Evolutionary conservation across 768 basidiomycete species (phyloP), one percentile per base, ranked within the genome.

Genomic region (Russula emetica): DNA sequence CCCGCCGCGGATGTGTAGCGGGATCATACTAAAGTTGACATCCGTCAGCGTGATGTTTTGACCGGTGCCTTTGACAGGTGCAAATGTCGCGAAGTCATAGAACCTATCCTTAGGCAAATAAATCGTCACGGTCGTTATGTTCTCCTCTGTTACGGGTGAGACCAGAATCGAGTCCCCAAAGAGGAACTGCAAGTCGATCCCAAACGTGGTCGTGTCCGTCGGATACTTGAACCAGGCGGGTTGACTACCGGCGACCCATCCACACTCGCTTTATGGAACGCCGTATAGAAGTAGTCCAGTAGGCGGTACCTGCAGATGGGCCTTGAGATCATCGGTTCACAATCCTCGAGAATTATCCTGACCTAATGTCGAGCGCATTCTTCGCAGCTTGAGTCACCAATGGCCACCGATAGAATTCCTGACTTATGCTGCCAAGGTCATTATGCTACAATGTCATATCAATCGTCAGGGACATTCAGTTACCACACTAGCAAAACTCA

Each of bases 351-450:
- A 53, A 14, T 22, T 28, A 40, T 6, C 71, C 78, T n/a, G 61
- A 85, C 83, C 87, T 78, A 55, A 84, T 85, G 66, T 83, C 80
- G 54, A 88, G 73, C 0, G 78, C 85, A 60, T 82, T 83, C 68
- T 78, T 80, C 0, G 86, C 85, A 5, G 86, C 85, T 63, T 79
- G 72, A 1, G 85, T 77, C 24, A 83, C 83, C 16, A 72, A 74
- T 0, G 80, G 76, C 85, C 85, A 89, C 30, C 79, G 74, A 69
- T 87, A 88, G 72, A 87, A 88, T 67, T 88, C 87, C 72, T 89
- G 87, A 58, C 79, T 78, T 57, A 76, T 83, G 0, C 78, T 74
- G 0, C 72, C 78, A 79, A 74, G 1, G 72, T 78, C 64, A 61
- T 87, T 86, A 69, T 87, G 85, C 83, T 85, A 34, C 9, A 0